These are phyloP conservation scores for Phyllostachys edulis DNA, from an alignment of 176 grass and related monocot species.

Conservation along the genomic window DNA sequence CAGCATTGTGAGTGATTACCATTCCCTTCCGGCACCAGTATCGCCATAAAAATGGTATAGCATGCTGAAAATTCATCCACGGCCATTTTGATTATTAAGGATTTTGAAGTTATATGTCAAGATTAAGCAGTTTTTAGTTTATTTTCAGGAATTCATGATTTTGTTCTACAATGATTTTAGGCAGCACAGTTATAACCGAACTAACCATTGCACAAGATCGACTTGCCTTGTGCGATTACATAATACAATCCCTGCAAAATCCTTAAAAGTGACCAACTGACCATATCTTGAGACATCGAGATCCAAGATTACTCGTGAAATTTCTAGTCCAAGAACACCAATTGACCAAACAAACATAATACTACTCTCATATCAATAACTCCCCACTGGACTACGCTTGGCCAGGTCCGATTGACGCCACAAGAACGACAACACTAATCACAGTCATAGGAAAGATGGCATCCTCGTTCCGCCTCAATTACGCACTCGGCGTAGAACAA, in stretches of 20 bases:
- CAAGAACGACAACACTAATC: background rate
- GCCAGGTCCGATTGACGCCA: background rate
- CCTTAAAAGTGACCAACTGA: background rate
- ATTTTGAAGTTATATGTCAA: no score
- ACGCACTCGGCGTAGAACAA: background rate
- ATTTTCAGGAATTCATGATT: background rate
- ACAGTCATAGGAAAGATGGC: background rate
- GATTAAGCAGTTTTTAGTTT: background rate
- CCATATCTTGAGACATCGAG: background rate
- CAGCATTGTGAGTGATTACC: background rate
- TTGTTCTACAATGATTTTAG: background rate
- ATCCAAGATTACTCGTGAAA: background rate
- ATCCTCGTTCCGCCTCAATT: background rate
- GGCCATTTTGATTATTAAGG: background rate
- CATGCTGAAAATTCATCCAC: background rate
- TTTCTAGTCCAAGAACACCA: no score
- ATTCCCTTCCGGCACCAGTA: no score
- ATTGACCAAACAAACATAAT: no score
- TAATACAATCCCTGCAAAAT: background rate
- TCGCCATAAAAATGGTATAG: background rate
- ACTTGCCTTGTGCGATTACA: background rate
- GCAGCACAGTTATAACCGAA: background rate
- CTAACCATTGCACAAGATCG: background rate
- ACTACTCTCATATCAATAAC: background rate
- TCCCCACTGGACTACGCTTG: background rate